Percentiles rank a stretch among this genome's conserved stretches.
Evolutionary conservation across 116 monocot genomes (phyloP).

Genomic region (Thalassia testudinum): DNA sequence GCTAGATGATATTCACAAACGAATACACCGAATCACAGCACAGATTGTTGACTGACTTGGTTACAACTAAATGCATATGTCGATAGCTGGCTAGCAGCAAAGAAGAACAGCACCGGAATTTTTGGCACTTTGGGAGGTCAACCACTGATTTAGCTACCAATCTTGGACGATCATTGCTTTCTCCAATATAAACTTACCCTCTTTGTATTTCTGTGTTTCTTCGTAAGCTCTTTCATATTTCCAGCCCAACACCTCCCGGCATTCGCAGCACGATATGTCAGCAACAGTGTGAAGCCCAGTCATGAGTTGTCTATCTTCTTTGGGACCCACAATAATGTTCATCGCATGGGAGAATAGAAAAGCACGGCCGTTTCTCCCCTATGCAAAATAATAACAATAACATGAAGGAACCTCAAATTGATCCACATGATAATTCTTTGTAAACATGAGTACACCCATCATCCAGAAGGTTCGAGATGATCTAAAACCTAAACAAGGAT

Average conservation of each 20-base stretch:
- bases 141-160: conserved; percentile 10
- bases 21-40: no score
- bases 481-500: no score
- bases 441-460: no score
- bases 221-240: conserved; percentile 59
- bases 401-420: no score
- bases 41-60: no score
- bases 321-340: conserved; percentile 35
- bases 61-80: no score
- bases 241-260: conserved; percentile 69
- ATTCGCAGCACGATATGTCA: conserved; percentile 62
- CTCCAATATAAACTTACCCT: conserved; percentile 41
- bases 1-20: no score
- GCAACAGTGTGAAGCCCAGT: conserved; percentile 76
- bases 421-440: no score
- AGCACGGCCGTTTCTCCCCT: conserved; percentile 79
- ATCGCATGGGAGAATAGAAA: conserved; percentile 37
- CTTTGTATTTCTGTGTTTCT: conserved; percentile 39
- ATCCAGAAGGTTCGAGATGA: no score
- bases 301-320: conserved; percentile 65
- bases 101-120: no score
- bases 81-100: no score
- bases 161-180: conserved; percentile 32
- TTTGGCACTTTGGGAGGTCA: no score
- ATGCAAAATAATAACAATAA: background rate